A percentile compares a stretch with the other conserved stretches of the same genome.
Conservation (phyloP, 352 stramenopile genomes). For the Globisporangium uncinulatum region DNA sequence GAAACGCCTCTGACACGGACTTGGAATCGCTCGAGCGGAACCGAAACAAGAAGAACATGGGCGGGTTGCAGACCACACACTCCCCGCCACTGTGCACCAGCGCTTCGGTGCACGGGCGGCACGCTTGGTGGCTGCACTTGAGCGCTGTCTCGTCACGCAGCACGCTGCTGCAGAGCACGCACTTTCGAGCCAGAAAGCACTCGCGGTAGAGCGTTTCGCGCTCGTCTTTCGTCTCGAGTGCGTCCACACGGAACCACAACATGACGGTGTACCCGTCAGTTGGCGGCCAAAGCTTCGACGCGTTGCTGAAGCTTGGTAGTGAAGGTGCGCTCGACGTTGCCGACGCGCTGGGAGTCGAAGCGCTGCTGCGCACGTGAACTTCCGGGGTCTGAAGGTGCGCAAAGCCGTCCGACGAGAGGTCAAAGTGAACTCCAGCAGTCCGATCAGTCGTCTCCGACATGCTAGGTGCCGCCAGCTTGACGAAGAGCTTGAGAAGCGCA, state of each 20-base stretch:
- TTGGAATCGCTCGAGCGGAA: constrained; percentile 66
- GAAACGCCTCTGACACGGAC: constrained; percentile 58
- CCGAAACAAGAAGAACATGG: constrained; percentile 66
- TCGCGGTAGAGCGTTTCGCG: constrained; percentile 60
- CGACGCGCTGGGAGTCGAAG: constrained; percentile 6
- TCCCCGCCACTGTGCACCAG: constrained; percentile 48
- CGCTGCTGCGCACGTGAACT: constrained; percentile 24
- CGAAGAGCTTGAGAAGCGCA: constrained; percentile 8
- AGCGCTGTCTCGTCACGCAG: constrained; percentile 45
- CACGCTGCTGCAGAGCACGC: constrained; percentile 39
- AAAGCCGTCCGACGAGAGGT: constrained; percentile 51
- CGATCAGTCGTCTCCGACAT: not conserved
- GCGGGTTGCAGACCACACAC: constrained; percentile 67
- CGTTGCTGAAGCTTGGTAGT: constrained; percentile 29
- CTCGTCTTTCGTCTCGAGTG: constrained; percentile 47
- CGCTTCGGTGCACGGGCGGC: constrained; percentile 47
- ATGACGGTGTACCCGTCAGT: constrained; percentile 58
- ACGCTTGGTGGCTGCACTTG: constrained; percentile 70
- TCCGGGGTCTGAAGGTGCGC: constrained; percentile 66
- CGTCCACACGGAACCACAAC: constrained; percentile 62
- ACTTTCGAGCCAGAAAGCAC: constrained; percentile 48
- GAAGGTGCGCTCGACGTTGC: constrained; percentile 15
- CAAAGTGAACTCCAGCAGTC: constrained; percentile 28
- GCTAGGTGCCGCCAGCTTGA: constrained; percentile 4
- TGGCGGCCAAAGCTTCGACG: constrained; percentile 51